phyloP scores from a whole-genome alignment of 2,329 filamentous ascomycete genomes.

The Talaromyces islandicus region DNA sequence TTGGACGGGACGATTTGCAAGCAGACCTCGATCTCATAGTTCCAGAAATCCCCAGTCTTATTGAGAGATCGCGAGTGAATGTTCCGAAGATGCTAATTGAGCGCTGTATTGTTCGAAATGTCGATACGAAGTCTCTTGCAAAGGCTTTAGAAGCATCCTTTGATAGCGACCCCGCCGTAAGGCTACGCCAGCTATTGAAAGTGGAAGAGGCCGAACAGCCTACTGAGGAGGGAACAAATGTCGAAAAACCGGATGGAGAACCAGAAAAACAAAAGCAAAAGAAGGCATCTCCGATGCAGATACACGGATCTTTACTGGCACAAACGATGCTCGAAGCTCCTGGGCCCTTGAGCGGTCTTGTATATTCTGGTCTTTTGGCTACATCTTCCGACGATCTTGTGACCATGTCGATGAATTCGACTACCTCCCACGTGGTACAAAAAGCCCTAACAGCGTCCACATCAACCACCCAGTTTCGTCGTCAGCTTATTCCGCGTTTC shows the following conservation, averaged over 20 bases:
- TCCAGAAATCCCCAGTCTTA: constrained; percentile 65
- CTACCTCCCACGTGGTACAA: constrained; percentile 59
- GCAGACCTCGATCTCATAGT: constrained; percentile 66
- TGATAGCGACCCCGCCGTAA: constrained; percentile 42
- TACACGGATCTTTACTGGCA: constrained; percentile 78
- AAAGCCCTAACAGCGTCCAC: constrained; percentile 52
- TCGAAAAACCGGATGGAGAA: constrained; percentile 14
- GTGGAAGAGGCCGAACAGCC: constrained; percentile 47
- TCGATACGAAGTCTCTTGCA: constrained; percentile 52
- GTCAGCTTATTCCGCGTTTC: constrained; percentile 59
- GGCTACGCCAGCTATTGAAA: constrained; percentile 57
- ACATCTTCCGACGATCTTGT: constrained; percentile 53
- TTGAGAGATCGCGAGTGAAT: constrained; percentile 69
- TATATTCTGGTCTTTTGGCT: constrained; percentile 65
- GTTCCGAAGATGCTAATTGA: constrained; percentile 80
- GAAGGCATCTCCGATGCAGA: constrained; percentile 42
- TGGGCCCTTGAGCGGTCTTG: constrained; percentile 60
- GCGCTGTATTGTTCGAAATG: constrained; percentile 64
- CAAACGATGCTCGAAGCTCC: constrained; percentile 72
- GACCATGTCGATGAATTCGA: constrained; percentile 58
- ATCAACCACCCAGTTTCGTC: constrained; percentile 51
- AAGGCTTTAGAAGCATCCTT: constrained; percentile 54
- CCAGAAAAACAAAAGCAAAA: constrained; percentile 32
- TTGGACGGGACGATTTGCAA: constrained; percentile 79
- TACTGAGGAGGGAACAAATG: constrained; percentile 37